Evolutionary conservation across 1,284 basidiomycete species (phyloP).

Genomic region (Apiotrichum akiyoshidainum): DNA sequence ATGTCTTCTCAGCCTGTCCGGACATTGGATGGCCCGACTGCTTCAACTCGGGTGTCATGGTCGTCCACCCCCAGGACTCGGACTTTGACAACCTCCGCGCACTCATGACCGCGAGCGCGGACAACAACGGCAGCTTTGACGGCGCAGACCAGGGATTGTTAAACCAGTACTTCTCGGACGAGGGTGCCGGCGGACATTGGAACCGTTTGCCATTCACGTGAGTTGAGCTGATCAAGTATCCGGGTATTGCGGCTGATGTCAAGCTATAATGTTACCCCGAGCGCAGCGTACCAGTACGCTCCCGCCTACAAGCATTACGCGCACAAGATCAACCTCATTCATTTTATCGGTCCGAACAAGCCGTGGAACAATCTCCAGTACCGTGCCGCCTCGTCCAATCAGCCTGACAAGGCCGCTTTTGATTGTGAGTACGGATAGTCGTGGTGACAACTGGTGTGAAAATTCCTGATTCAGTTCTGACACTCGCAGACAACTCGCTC

Average conservation of each 20-base stretch:
- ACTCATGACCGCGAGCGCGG: slow-evolving; percentile 11
- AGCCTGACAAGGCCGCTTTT: slow-evolving; percentile 35
- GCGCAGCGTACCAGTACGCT: slow-evolving; percentile 96
- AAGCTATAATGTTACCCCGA: slow-evolving; percentile 90
- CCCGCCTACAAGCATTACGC: slow-evolving; percentile 94
- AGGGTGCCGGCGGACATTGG: slow-evolving; percentile 71
- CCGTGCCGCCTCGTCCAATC: slow-evolving; percentile 57
- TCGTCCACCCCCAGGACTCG: slow-evolving; percentile 72
- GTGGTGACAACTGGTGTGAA: no score
- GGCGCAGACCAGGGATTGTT: slow-evolving; percentile 94
- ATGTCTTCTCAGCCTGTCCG: slow-evolving; percentile 70
- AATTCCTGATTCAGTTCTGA: slow-evolving; percentile 5
- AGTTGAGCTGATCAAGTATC: no score
- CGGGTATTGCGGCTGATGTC: neutral
- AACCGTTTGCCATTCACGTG: slow-evolving; percentile 81
- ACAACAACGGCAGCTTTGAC: slow-evolving; percentile 79
- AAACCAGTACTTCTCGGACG: slow-evolving; percentile 75
- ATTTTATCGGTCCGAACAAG: slow-evolving; percentile 92
- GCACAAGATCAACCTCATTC: slow-evolving; percentile 78
- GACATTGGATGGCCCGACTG: slow-evolving; percentile 99
- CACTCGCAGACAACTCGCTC: slow-evolving; percentile 55
- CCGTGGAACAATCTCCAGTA: slow-evolving; percentile 76
- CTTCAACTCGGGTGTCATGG: slow-evolving; percentile 95
- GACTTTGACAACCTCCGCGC: slow-evolving; percentile 73
- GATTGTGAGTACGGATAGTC: slow-evolving; percentile 50